Base-by-base conservation (phyloP, 768 basidiomycete species). In the Mrakia hoshinonis region DNA sequence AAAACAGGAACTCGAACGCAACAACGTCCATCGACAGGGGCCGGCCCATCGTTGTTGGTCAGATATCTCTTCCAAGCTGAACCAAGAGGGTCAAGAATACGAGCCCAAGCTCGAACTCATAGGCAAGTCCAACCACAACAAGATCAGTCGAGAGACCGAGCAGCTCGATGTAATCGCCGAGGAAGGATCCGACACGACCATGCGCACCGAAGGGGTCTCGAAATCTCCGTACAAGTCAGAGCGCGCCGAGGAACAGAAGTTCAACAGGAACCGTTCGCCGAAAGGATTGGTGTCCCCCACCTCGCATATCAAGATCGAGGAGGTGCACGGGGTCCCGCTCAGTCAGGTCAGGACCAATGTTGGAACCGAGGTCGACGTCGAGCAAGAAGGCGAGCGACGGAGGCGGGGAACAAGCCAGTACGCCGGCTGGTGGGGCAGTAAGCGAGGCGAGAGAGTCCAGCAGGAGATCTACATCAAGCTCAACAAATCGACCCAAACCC, bases 391-490 rank as follows among this genome's bases (percentile, higher is more conserved):
- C 22, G 46, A 58, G 55, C 55, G 55, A n/a, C 34, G 26, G 55
- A 29, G 58, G 22, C 24, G 52, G 54, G 29, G 46, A 36, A 39
- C 5, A 13, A 58, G 54, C 0, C 5, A 54, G 13, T 72, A 72
- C 46, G 70, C 47, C 31, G 70, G 70, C 10, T 72, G 70, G 70
- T 29, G 67, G 9, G 72, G 72, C 4, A 73, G 67, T 26, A 68
- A 64, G 43, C 72, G 72, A 22, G 72, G 72, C 10, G 72, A 73
- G 52, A 43, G 72, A 6, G 9, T 61, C 11, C 72, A 73, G 62
- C 67, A 68, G 49, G 72, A 73, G n/a, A 73, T 73, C 60, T 73
- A 43, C 67, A 68, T 73, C 46, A 72, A 52, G 9, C 24, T 18
- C 1, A 29, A 72, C n/a, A 64, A 65, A 3, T 22, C 36, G 3